Percentiles rank a stretch among this genome's conserved stretches.
These are phyloP conservation scores for Cystobasidium tubakii DNA, from an alignment of 768 basidiomycete species.

Conservation along the genomic window DNA sequence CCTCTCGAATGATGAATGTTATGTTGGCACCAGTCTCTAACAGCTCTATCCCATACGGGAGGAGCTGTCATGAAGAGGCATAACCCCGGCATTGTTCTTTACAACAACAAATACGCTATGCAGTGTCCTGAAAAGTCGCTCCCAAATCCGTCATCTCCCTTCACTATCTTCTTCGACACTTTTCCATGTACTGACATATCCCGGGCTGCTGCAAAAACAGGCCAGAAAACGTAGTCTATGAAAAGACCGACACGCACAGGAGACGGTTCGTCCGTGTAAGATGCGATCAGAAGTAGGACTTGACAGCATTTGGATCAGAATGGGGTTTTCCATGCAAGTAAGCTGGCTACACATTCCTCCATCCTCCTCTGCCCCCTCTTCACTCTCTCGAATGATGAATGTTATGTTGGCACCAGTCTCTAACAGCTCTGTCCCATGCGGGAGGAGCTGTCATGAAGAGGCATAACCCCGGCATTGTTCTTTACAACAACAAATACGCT, in stretches of 20 bases:
- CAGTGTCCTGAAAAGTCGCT: background rate
- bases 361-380: background rate
- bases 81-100: conserved; percentile 28
- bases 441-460: conserved; percentile 25
- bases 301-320: no score
- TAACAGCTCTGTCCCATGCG: background rate
- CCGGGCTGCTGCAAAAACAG: no score
- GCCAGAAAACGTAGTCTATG: no score
- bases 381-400: conserved; percentile 23
- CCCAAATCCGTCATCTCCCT: background rate
- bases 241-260: no score
- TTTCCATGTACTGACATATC: no score
- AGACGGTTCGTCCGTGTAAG: no score
- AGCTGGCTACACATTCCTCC: no score
- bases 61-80: conserved; percentile 29
- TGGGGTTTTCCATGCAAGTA: no score
- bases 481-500: background rate
- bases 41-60: background rate
- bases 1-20: conserved; percentile 30
- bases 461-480: conserved; percentile 31
- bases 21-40: conserved; percentile 36
- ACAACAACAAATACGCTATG: background rate
- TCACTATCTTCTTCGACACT: background rate
- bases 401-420: conserved; percentile 38
- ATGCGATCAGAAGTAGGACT: no score